phyloP scores from a whole-genome alignment of 768 basidiomycete species.

The Agrocybe pediades region DNA sequence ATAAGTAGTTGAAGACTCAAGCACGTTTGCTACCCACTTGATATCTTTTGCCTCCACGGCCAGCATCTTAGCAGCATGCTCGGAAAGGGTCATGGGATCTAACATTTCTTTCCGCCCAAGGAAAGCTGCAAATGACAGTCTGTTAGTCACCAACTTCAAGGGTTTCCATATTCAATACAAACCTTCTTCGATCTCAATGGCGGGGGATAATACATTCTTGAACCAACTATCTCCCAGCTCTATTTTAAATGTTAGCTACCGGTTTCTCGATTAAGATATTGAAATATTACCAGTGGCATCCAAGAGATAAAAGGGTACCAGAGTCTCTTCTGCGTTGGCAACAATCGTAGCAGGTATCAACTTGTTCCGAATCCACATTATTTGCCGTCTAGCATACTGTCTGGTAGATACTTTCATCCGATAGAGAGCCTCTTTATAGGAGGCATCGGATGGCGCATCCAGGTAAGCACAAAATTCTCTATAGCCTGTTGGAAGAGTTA shows the following conservation, averaged over 20 bases:
- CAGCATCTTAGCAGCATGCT: conserved; percentile 55
- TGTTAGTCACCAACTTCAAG: background rate
- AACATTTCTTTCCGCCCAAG: conserved; percentile 37
- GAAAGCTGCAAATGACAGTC: conserved; percentile 9
- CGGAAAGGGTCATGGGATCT: conserved; percentile 58
- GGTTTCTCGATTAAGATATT: background rate
- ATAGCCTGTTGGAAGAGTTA: conserved; percentile 60
- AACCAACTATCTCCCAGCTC: conserved; percentile 61
- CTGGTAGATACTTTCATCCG: conserved; percentile 86
- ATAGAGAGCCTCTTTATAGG: conserved; percentile 62
- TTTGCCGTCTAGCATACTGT: conserved; percentile 89
- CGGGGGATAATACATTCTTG: conserved; percentile 53
- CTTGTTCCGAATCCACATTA: conserved; percentile 92
- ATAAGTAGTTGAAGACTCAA: conserved; percentile 6
- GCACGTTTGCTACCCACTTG: conserved; percentile 38
- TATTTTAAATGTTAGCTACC: conserved; percentile 21
- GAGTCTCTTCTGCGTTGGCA: conserved; percentile 39
- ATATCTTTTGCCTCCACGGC: conserved; percentile 39
- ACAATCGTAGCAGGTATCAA: conserved; percentile 70
- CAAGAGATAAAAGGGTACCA: conserved; percentile 50
- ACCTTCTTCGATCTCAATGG: conserved; percentile 53
- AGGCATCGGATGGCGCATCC: conserved; percentile 34
- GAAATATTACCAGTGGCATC: conserved; percentile 63
- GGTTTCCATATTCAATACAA: conserved; percentile 5
- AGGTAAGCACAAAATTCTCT: conserved; percentile 84